Conservation (phyloP, 1,284 basidiomycete genomes). For the Ceratobasidium sp. region DNA sequence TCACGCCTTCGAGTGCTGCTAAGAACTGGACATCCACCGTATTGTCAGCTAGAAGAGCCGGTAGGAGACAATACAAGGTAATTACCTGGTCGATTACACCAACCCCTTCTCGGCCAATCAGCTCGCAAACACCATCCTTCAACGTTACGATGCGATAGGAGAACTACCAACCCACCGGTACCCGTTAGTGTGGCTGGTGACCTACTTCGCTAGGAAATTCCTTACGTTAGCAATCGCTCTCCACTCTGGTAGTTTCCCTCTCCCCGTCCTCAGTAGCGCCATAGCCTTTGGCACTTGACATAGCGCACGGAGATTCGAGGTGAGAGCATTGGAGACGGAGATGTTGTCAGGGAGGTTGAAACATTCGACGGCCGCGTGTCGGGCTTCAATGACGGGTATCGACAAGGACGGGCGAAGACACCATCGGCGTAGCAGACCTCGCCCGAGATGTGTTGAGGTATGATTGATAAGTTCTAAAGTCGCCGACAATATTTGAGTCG, state of each 20-base stretch:
- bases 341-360: constrained; percentile 79
- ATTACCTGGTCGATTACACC: constrained; percentile 71
- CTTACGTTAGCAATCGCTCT: constrained; percentile 81
- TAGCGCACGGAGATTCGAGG: constrained; percentile 77
- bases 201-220: background rate
- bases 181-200: background rate
- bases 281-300: constrained; percentile 81
- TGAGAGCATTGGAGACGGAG: constrained; percentile 66
- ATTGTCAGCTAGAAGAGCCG: background rate
- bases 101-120: constrained; percentile 67
- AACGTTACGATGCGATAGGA: constrained; percentile 81
- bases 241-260: constrained; percentile 79
- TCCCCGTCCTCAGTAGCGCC: constrained; percentile 70
- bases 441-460: constrained; percentile 82
- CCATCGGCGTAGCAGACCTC: constrained; percentile 84
- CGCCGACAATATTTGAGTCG: constrained; percentile 11
- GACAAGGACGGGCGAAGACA: constrained; percentile 85
- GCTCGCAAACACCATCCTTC: constrained; percentile 72
- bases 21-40: constrained; percentile 32
- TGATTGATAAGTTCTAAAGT: constrained; percentile 78
- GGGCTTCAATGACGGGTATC: constrained; percentile 73
- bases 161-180: constrained; percentile 67
- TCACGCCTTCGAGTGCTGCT: constrained; percentile 68
- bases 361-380: constrained; percentile 85
- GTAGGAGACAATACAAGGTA: background rate